Base-by-base conservation (phyloP, 768 basidiomycete genomes). In the Russula vinacea region DNA sequence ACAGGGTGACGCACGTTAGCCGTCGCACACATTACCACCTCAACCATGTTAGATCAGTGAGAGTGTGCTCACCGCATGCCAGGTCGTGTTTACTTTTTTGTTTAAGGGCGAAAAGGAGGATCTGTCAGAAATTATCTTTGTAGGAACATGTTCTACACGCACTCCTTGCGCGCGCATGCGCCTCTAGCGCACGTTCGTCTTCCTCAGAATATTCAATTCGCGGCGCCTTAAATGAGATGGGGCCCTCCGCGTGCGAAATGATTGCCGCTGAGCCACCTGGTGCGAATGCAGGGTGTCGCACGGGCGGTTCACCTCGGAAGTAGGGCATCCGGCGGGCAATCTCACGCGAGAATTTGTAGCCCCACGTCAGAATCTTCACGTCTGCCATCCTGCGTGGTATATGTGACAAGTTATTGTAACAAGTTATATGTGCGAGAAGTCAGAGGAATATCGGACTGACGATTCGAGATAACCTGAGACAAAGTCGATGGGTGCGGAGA, bases 271-370 rank as follows among this genome's bases (percentile, higher is more conserved):
- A 52, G 26, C 76, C 72, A 32, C 71, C 73, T 3, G 59, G 58
- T 0, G 71, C 45, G 56, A 79, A 79, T 8, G 60, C 24, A 1
- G 78, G 78, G 58, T 74, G 74, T 17, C 54, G 19, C 10, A 45
- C 52, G 0, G 62, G 45, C 22, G 70, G 66, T 58, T 77, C 76
- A n/a, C 77, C 77, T n/a, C 75, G 72, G 52, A 77, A 79, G 47
- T 63, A 68, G 13, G 72, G 62, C 80, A 85, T 84, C 17, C 86
- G 81, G 40, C 87, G 79, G 4, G 76, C 74, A 11, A 83, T 66
- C 73, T 88, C 86, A 1, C 85, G 78, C 5, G 70, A 59, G 59
- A 78, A 78, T 67, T 88, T 88, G 71, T 86, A 88, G 0, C 70
- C 76, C 78, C 82, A 82, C 59, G 75, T 75, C 52, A 86, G 66